Conservation (phyloP, 495 filamentous ascomycete species). For the Penicillium cataractarum region DNA sequence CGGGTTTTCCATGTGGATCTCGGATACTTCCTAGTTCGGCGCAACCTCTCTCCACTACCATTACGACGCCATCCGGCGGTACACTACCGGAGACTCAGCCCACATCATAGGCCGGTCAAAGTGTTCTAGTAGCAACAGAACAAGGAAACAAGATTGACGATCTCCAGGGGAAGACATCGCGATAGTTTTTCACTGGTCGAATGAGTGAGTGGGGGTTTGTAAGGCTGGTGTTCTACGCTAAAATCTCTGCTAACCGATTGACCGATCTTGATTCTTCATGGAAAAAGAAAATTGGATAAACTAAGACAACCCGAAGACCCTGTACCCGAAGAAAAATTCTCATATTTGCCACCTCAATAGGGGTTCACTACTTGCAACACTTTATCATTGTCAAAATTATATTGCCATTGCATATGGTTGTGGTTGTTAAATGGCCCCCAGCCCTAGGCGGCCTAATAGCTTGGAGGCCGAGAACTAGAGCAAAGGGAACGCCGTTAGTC, state of each 20-base stretch:
- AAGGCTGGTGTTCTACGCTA: conserved; percentile 9
- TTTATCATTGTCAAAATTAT: not conserved
- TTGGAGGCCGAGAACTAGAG: not conserved
- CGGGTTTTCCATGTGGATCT: not conserved
- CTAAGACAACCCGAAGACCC: conserved; percentile 1
- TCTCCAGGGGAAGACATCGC: not conserved
- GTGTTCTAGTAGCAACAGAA: not conserved
- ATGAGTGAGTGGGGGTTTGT: not conserved
- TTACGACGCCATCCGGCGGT: conserved; percentile 6
- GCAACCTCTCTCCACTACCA: conserved; percentile 5
- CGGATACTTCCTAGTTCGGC: not conserved
- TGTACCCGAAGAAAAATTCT: not conserved
- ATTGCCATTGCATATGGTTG: not conserved
- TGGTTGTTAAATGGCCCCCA: not conserved
- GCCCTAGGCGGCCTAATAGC: too few species aligned
- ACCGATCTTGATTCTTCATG: not conserved
- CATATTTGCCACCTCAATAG: not conserved
- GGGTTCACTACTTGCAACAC: not conserved
- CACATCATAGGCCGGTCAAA: not conserved
- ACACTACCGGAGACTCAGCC: not conserved
- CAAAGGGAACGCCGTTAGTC: not conserved
- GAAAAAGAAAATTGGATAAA: not conserved
- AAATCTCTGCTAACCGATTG: conserved; percentile 14
- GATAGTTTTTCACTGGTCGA: not conserved
- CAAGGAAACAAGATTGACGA: conserved; percentile 9